Percentiles rank a stretch among this genome's conserved stretches.
These are phyloP conservation scores for Spizellomyces sp. DNA, from an alignment of 192 early-diverging fungal species.

Conservation along the genomic window DNA sequence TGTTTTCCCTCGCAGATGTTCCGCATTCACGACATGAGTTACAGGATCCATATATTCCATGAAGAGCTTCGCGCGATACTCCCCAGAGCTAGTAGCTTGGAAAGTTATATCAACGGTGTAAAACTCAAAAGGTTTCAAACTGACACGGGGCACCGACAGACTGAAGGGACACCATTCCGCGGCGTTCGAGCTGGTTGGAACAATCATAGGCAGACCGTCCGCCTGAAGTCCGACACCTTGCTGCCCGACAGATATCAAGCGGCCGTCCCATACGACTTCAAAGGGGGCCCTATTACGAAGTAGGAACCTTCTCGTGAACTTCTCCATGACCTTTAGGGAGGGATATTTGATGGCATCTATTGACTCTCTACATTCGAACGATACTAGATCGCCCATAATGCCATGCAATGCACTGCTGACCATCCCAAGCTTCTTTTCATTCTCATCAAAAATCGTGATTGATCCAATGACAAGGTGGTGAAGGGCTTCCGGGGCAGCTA, in stretches of 20 bases:
- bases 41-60: conserved; percentile 54
- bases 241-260: conserved; percentile 32
- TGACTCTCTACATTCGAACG: conserved; percentile 40
- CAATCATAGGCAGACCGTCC: conserved; percentile 29
- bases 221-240: conserved; percentile 26
- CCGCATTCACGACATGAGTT: conserved; percentile 41
- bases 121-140: conserved; percentile 54
- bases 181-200: conserved; percentile 13
- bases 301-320: conserved; percentile 40
- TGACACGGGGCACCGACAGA: conserved; percentile 31
- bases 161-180: conserved; percentile 49
- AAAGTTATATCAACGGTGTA: conserved; percentile 50
- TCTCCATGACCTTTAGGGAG: conserved; percentile 44
- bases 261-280: conserved; percentile 51
- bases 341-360: conserved; percentile 42
- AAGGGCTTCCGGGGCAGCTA: conserved; percentile 21
- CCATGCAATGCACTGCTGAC: conserved; percentile 43
- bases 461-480: conserved; percentile 40
- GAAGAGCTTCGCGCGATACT: conserved; percentile 39
- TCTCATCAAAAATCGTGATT: conserved; percentile 47
- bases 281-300: conserved; percentile 51
- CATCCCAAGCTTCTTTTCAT: conserved; percentile 36
- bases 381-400: conserved; percentile 42
- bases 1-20: conserved; percentile 32
- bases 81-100: conserved; percentile 49